phyloP scores from a whole-genome alignment of 2,329 filamentous ascomycete genomes.

The Phaeosphaeria sp. region DNA sequence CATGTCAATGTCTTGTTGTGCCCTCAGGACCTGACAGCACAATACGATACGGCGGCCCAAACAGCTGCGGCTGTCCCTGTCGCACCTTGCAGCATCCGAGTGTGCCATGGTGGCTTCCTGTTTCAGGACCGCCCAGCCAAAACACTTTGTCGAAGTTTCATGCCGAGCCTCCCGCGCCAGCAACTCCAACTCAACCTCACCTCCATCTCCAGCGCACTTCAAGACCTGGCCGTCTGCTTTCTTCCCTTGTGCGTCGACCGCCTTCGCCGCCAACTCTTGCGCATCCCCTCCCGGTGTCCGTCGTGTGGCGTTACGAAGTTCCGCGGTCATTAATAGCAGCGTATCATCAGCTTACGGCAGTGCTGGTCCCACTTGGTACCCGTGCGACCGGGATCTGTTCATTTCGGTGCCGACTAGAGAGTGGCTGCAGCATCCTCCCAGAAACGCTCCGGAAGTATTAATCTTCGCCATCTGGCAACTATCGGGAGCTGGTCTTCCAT shows the following conservation, averaged over 20 bases:
- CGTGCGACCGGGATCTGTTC: conserved; percentile 16
- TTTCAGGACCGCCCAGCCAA: conserved; percentile 31
- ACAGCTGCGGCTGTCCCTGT: conserved; percentile 33
- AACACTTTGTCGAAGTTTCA: conserved; percentile 13
- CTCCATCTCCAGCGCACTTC: background rate
- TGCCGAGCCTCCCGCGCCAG: background rate
- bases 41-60: background rate
- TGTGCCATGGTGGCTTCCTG: conserved; percentile 26
- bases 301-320: conserved; percentile 11
- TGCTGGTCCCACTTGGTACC: conserved; percentile 20
- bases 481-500: conserved; percentile 41
- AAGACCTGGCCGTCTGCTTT: background rate
- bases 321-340: conserved; percentile 16
- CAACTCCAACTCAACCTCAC: background rate
- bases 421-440: conserved; percentile 21
- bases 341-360: conserved; percentile 24
- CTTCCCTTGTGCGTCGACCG: background rate
- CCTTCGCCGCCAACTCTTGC: background rate
- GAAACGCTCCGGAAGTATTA: conserved; percentile 11
- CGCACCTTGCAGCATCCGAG: conserved; percentile 27
- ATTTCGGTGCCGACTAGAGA: conserved; percentile 16
- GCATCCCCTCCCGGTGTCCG: background rate
- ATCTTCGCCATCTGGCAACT: conserved; percentile 33
- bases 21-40: background rate
- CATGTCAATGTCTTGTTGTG: background rate